These are phyloP conservation scores for Rossbeevera mucosa DNA, from an alignment of 768 basidiomycete species.

Conservation along the genomic window DNA sequence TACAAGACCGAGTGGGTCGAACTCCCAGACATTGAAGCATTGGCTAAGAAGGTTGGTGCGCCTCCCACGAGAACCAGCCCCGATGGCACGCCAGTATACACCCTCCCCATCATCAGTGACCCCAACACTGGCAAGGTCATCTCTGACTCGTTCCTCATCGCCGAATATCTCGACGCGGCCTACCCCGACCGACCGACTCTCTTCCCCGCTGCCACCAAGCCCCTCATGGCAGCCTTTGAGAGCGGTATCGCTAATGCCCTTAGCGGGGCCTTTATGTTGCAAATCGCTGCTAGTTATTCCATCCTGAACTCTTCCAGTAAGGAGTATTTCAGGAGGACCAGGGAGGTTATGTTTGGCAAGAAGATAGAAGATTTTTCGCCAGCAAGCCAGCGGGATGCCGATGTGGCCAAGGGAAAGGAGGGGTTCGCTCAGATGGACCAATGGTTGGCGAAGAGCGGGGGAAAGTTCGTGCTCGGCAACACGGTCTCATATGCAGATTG, in stretches of 20 bases:
- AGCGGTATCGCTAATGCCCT: conserved; percentile 11
- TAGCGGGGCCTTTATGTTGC: conserved; percentile 8
- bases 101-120: conserved; percentile 41
- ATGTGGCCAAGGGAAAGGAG: conserved; percentile 24
- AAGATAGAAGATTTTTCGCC: conserved; percentile 36
- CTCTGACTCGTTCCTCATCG: conserved; percentile 41
- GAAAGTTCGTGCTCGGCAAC: conserved; percentile 35
- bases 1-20: conserved; percentile 43
- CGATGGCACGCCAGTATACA: conserved; percentile 34
- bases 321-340: conserved; percentile 32
- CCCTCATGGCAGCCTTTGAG: conserved; percentile 40
- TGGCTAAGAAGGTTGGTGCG: conserved; percentile 33
- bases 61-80: conserved; percentile 25
- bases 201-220: conserved; percentile 38
- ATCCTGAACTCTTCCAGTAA: conserved; percentile 27
- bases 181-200: conserved; percentile 36
- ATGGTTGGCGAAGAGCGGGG: conserved; percentile 29
- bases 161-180: conserved; percentile 41
- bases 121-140: conserved; percentile 29
- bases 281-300: conserved; percentile 8
- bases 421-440: conserved; percentile 22
- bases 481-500: conserved; percentile 35
- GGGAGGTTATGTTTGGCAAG: conserved; percentile 30
- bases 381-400: conserved; percentile 26
- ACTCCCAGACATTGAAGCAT: conserved; percentile 36